Percentiles rank a stretch among this genome's conserved stretches.
phyloP scores from a whole-genome alignment of 129 eudicot species.

The Chrysanthemum makinoi region DNA sequence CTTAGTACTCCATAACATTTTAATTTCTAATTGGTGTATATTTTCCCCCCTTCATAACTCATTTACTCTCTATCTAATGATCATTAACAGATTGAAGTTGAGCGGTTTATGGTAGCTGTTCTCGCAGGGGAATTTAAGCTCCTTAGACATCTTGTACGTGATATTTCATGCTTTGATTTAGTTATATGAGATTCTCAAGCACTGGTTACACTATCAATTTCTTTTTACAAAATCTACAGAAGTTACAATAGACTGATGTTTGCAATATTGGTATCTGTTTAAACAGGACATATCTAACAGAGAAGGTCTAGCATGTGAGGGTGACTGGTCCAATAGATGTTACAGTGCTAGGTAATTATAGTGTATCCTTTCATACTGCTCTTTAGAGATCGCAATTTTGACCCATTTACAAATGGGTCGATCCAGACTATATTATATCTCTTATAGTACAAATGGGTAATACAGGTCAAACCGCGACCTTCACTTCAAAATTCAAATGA shows the following conservation, averaged over 20 bases:
- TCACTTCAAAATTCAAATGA: too few relatives aligned
- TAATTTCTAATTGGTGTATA: background rate
- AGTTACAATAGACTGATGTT: background rate
- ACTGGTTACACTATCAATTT: background rate
- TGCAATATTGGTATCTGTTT: constrained; percentile 1
- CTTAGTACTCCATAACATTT: background rate
- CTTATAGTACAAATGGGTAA: too few relatives aligned
- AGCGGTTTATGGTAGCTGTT: constrained; percentile 59
- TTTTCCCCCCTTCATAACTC: background rate
- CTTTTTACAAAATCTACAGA: background rate
- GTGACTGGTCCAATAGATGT: constrained; percentile 74
- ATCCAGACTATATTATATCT: too few relatives aligned
- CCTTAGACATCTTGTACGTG: constrained; percentile 75
- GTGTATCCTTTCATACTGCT: background rate
- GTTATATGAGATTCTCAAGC: background rate
- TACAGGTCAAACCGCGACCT: too few relatives aligned
- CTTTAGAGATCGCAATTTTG: too few relatives aligned
- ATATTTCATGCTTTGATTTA: background rate
- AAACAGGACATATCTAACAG: constrained; percentile 78
- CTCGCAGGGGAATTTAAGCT: constrained; percentile 69
- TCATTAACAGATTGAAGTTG: constrained; percentile 66
- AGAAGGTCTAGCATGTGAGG: constrained; percentile 84
- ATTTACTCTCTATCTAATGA: constrained; percentile 13
- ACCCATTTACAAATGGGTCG: too few relatives aligned
- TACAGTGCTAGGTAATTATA: constrained; percentile 48